These are phyloP conservation scores for Avena insularis DNA, from an alignment of 176 grass and related monocot genomes.

Conservation along the genomic window DNA sequence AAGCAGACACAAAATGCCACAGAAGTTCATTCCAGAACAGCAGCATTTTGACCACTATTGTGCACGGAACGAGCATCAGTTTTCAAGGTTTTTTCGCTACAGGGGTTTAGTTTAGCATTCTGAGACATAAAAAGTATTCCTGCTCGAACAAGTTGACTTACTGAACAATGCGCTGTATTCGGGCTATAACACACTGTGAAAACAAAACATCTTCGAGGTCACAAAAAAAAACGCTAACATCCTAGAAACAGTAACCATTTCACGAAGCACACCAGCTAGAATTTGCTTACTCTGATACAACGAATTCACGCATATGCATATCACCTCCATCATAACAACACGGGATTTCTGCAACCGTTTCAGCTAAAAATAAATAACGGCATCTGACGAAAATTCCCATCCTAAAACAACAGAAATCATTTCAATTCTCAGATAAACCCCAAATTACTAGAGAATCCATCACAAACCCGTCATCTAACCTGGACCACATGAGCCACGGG, in stretches of 20 bases:
- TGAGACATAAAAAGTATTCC: neutral
- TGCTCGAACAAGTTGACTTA: no score
- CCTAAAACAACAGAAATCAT: neutral
- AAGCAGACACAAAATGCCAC: neutral
- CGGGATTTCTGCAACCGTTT: neutral
- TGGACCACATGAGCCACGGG: no score
- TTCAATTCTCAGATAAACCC: constrained; percentile 7
- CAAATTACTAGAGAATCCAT: neutral
- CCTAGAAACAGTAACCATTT: neutral
- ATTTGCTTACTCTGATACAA: neutral
- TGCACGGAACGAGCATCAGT: neutral
- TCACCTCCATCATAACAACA: neutral
- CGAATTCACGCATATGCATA: neutral
- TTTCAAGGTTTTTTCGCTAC: neutral
- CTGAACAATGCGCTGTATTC: no score
- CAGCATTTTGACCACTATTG: neutral
- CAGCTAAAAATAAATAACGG: neutral
- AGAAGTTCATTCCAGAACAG: neutral
- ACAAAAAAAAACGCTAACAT: neutral
- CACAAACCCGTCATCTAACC: neutral
- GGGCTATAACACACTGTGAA: neutral
- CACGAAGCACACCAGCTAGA: neutral
- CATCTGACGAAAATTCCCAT: neutral
- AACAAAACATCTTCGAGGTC: neutral
- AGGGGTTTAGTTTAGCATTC: constrained; percentile 1